A percentile compares a stretch with the other conserved stretches of the same genome.
Evolutionary conservation across 225 moss, liverwort and hornwort genomes (phyloP).

Genomic region (Antitrichia curtipendula): DNA sequence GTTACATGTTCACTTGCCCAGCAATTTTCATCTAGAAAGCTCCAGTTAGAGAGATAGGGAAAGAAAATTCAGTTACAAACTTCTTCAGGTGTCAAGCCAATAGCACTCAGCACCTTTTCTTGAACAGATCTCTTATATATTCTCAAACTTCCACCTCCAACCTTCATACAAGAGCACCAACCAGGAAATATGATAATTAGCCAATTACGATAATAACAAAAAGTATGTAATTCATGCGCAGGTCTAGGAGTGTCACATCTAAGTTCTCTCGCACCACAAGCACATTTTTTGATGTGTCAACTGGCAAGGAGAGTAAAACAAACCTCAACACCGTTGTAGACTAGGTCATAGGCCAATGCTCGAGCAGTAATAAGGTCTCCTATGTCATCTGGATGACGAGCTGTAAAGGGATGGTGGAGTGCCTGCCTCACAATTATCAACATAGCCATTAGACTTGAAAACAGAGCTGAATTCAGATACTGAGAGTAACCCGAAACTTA

Average conservation of each 20-base stretch:
- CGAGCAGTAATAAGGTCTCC: slow-evolving; percentile 77
- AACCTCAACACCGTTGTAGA: slow-evolving; percentile 98
- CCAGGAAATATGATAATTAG: not conserved
- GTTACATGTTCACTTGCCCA: not conserved
- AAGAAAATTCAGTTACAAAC: slow-evolving; percentile 11
- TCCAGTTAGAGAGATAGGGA: not conserved
- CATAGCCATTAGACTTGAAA: not conserved
- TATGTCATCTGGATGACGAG: slow-evolving; percentile 91
- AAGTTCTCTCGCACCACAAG: not conserved
- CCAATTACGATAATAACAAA: not conserved
- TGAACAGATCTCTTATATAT: slow-evolving; percentile 86
- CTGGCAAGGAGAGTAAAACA: not conserved
- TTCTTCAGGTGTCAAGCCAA: slow-evolving; percentile 72
- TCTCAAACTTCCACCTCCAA: slow-evolving; percentile 97
- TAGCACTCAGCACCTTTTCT: slow-evolving; percentile 77
- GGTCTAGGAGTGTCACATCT: not conserved
- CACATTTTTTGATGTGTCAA: not conserved
- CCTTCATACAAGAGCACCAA: slow-evolving; percentile 16
- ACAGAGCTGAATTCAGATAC: not conserved
- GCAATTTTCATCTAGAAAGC: not conserved
- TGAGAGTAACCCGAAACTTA: not conserved
- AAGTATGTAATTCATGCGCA: not conserved
- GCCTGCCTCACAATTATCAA: slow-evolving; percentile 37
- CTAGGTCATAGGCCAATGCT: slow-evolving; percentile 95
- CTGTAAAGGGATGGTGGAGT: slow-evolving; percentile 95